phyloP scores from a whole-genome alignment of 2,329 filamentous ascomycete genomes.

The Scopulariopsis brevicaulis region DNA sequence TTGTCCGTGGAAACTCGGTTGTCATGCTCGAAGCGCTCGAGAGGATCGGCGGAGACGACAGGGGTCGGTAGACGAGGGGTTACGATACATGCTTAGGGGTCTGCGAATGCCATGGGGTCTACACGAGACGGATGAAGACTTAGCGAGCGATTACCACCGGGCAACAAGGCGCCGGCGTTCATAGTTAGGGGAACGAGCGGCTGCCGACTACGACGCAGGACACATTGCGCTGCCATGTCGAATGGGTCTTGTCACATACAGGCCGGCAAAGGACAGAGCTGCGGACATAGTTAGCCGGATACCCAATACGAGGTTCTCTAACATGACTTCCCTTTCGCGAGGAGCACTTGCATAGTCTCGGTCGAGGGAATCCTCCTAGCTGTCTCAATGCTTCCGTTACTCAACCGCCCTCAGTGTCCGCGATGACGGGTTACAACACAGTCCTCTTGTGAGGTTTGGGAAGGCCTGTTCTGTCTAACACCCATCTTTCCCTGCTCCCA shows the following conservation, averaged over 20 bases:
- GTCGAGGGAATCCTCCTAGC: no score
- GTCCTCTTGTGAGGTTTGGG: no score
- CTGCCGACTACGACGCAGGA: neutral
- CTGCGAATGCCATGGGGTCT: neutral
- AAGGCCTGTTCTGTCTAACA: no score
- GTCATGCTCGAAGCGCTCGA: slow-evolving; percentile 88
- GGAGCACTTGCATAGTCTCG: no score
- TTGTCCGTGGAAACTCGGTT: slow-evolving; percentile 95
- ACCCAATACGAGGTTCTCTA: neutral
- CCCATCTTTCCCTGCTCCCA: no score
- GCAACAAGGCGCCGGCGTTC: slow-evolving; percentile 4
- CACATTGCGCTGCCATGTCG: neutral
- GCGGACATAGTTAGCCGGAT: neutral
- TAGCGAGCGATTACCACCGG: neutral
- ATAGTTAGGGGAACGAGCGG: neutral
- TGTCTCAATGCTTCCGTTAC: no score
- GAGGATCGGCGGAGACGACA: slow-evolving; percentile 53
- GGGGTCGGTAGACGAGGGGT: slow-evolving; percentile 7
- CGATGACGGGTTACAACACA: no score
- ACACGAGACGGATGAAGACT: neutral
- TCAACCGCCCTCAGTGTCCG: no score
- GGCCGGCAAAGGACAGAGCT: neutral
- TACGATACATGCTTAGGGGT: neutral
- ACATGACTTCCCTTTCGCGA: neutral
- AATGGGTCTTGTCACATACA: neutral